Percentiles rank a stretch among this genome's conserved stretches.
Evolutionary conservation across 2,329 filamentous ascomycete genomes (phyloP).

Genomic region (Epichloe festucae): DNA sequence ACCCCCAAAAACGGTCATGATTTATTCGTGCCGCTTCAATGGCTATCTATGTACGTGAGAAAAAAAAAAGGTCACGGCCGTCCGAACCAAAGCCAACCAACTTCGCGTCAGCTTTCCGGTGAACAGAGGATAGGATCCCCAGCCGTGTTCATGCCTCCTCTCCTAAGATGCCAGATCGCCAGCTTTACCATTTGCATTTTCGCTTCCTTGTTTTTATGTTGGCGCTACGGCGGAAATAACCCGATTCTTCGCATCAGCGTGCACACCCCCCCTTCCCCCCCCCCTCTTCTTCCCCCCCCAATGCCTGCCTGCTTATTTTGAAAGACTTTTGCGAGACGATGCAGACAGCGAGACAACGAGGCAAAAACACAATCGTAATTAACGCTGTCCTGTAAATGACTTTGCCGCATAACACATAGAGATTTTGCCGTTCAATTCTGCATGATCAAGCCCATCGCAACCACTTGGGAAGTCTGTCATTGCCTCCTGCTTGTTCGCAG

Average conservation of each 20-base stretch:
- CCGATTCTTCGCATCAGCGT: constrained; percentile 17
- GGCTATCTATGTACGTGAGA: background rate
- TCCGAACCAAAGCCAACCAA: constrained; percentile 1
- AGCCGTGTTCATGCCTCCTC: constrained; percentile 1
- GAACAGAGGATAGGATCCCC: background rate
- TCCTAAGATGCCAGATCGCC: constrained; percentile 5
- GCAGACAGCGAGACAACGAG: background rate
- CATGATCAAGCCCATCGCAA: too few species aligned
- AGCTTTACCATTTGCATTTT: constrained; percentile 3
- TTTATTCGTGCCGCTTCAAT: background rate
- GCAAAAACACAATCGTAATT: too few species aligned
- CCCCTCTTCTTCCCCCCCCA: background rate
- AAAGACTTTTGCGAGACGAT: background rate
- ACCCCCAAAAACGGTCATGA: background rate
- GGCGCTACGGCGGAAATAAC: constrained; percentile 21
- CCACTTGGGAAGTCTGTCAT: background rate
- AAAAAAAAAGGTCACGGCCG: background rate
- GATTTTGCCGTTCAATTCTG: too few species aligned
- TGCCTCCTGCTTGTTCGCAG: constrained; percentile 1
- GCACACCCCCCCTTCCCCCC: constrained; percentile 12
- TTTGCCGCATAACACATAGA: too few species aligned
- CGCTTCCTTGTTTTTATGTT: constrained; percentile 1
- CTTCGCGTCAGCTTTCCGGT: constrained; percentile 1
- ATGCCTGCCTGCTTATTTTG: background rate
- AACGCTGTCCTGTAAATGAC: too few species aligned